A percentile compares a stretch with the other conserved stretches of the same genome.
These are phyloP conservation scores for Aphanomyces euteiches DNA, from an alignment of 352 stramenopile species.

Conservation along the genomic window DNA sequence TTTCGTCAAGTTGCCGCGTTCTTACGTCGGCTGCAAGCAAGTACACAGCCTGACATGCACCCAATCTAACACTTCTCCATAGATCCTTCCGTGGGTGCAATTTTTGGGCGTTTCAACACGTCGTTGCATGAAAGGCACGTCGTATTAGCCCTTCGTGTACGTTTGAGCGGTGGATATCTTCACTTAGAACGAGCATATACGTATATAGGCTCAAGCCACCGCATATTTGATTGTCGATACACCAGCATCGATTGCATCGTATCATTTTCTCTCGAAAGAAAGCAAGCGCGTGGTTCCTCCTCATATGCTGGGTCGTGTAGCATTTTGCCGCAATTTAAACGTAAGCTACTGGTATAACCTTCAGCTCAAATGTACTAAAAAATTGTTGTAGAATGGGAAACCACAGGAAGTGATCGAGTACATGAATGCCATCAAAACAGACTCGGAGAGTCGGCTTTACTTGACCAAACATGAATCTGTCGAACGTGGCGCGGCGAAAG, in stretches of 20 bases:
- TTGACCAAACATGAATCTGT: not conserved
- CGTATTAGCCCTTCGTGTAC: conserved; percentile 5
- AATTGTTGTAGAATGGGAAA: not conserved
- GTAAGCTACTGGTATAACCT: not conserved
- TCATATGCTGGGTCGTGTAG: conserved; percentile 52
- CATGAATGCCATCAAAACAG: not conserved
- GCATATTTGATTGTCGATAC: conserved; percentile 57
- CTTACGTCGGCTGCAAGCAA: conserved; percentile 37
- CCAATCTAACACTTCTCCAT: not conserved
- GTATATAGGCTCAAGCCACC: conserved; percentile 50
- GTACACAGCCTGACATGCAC: conserved; percentile 12
- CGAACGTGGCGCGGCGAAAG: conserved; percentile 1
- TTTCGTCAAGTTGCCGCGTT: conserved; percentile 46
- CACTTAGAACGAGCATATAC: conserved; percentile 50
- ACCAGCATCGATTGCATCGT: conserved; percentile 45
- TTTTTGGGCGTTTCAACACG: conserved; percentile 1
- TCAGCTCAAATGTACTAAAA: not conserved
- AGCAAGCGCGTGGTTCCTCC: conserved; percentile 56
- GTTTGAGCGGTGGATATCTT: not conserved
- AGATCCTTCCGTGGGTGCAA: not conserved
- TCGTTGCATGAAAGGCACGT: conserved; percentile 15
- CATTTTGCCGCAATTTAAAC: conserved; percentile 49
- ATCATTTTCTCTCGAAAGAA: conserved; percentile 58
- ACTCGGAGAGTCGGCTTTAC: conserved; percentile 19
- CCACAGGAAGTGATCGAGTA: not conserved